Base-by-base conservation (phyloP, 768 basidiomycete species). In the Lactifluus subvellereus region DNA sequence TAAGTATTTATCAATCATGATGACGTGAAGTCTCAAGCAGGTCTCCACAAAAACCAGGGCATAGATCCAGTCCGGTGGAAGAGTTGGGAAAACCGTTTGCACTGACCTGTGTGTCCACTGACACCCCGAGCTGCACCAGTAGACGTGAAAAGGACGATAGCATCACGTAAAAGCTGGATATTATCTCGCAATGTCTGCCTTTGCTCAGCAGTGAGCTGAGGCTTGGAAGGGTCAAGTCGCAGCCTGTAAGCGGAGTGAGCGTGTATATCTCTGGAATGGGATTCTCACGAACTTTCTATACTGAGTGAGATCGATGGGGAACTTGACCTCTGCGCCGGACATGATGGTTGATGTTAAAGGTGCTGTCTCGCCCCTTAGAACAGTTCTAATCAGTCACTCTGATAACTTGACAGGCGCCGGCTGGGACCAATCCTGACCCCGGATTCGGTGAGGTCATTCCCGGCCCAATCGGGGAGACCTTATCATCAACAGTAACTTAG, bases 41-140 rank as follows among this genome's bases (percentile, higher is more conserved):
- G 30, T 37, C 33, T 20, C 37, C 37, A 35, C 16, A 49, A 58
- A 42, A 10, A 40, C 40, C 40, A 33, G 20, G 27, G 45, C 42
- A 16, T 7, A 5, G 42, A 37, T 57, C 33, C 35, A 14, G 35
- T 11, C 11, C 8, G 16, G 14, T 33, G 20, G 6, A 57, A 57
- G 9, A 22, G 35, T 37, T 30, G 57, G 40, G 30, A 18, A n/a
- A 38, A 8, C 47, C 20, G 52, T 27, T 30, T 40, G 20, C 18
- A 56, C 69, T 49, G 58, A 85, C 87, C 88, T 69, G 89, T 92
- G 74, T 94, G 92, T 38, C 92, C 92, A 68, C 88, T 89, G 48
- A 91, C 88, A 54, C 92, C 92, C 48, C 92, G 80, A 4, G 92
- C 92, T 54, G 89, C 84, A 57, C 89, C 92, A 8, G 89, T 87